phyloP scores from a whole-genome alignment of 2,329 filamentous ascomycete species.

The Penicillium rolfsii region DNA sequence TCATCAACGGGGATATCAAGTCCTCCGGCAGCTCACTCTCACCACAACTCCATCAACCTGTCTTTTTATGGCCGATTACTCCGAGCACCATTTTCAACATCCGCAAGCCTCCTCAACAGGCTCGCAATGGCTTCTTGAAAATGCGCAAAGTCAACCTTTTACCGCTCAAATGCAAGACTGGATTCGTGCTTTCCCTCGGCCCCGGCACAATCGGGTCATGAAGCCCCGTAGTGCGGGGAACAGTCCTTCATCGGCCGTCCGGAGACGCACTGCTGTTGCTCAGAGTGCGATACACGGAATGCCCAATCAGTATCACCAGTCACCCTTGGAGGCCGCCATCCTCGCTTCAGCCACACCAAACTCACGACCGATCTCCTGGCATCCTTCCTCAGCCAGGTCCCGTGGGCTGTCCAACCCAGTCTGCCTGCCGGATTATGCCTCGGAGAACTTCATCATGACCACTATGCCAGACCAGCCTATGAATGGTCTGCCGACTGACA shows the following conservation, averaged over 20 bases:
- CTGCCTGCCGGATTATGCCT: slow-evolving; percentile 24
- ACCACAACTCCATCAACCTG: slow-evolving; percentile 9
- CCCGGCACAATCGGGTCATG: slow-evolving; percentile 59
- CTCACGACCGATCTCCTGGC: slow-evolving; percentile 73
- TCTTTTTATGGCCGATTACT: slow-evolving; percentile 37
- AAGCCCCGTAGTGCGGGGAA: slow-evolving; percentile 71
- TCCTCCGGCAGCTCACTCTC: slow-evolving; percentile 6
- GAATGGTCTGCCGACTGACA: slow-evolving; percentile 23
- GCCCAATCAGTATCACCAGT: slow-evolving; percentile 39
- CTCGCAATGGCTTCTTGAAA: slow-evolving; percentile 33
- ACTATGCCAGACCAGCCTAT: slow-evolving; percentile 25
- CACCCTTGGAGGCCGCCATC: slow-evolving; percentile 50
- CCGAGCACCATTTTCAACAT: slow-evolving; percentile 25
- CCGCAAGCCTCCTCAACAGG: slow-evolving; percentile 31
- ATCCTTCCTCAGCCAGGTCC: slow-evolving; percentile 60
- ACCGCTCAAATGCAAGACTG: slow-evolving; percentile 45
- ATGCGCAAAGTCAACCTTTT: slow-evolving; percentile 28
- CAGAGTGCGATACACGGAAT: slow-evolving; percentile 53
- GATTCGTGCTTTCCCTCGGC: slow-evolving; percentile 51
- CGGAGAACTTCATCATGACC: slow-evolving; percentile 28
- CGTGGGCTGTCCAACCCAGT: slow-evolving; percentile 34
- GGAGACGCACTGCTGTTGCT: slow-evolving; percentile 59
- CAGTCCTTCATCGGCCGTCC: slow-evolving; percentile 59
- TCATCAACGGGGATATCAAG: not conserved
- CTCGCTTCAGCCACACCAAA: slow-evolving; percentile 45